Evolutionary conservation across 78 protist species (phyloP).

Genomic region (Pelomyxa schiedti): DNA sequence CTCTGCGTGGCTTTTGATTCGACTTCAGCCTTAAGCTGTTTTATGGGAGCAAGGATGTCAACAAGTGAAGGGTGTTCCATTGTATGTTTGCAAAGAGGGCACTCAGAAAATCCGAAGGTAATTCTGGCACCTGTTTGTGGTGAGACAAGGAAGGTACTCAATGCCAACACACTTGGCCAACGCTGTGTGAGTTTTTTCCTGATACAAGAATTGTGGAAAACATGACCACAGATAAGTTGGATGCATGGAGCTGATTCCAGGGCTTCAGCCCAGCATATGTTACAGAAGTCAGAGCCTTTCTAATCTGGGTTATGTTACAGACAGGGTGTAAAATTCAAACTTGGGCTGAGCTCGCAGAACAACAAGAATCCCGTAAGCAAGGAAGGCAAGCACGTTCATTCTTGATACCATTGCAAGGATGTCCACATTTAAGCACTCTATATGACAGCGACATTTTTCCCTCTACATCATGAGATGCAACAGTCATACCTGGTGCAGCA

Average conservation of each 20-base stretch:
- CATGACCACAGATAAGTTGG: constrained; percentile 5
- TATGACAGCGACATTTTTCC: too few species aligned
- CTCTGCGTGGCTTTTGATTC: neutral
- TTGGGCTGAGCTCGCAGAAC: too few species aligned
- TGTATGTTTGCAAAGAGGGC: constrained; percentile 17
- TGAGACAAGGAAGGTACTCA: too few species aligned
- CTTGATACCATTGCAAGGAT: too few species aligned
- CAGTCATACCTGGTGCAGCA: too few species aligned
- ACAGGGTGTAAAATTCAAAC: too few species aligned
- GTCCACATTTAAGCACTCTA: too few species aligned
- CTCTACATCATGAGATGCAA: too few species aligned
- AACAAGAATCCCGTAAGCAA: too few species aligned
- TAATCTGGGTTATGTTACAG: too few species aligned
- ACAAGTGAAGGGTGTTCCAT: neutral
- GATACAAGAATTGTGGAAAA: neutral
- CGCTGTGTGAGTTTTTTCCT: neutral
- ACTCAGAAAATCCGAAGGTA: constrained; percentile 1
- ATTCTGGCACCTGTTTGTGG: neutral
- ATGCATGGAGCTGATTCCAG: constrained; percentile 4
- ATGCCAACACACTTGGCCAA: constrained; percentile 15
- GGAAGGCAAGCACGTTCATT: too few species aligned
- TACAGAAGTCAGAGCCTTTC: constrained; percentile 1
- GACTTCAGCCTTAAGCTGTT: neutral
- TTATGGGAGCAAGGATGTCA: neutral
- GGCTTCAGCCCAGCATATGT: constrained; percentile 4